Conservation (phyloP, 805 yeast genomes). For the Pichia cephalocereana region DNA sequence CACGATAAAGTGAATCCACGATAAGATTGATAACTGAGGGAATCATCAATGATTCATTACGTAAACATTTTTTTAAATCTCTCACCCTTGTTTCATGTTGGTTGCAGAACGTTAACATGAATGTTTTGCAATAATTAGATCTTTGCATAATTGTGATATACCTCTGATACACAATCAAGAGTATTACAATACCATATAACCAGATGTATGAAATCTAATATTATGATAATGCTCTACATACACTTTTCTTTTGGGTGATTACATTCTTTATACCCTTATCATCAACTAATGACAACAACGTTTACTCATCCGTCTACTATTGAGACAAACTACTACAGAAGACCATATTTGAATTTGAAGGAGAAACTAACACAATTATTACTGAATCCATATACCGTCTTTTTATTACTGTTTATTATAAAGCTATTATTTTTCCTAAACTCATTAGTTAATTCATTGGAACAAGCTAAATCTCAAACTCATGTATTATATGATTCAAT, state of each 20-base stretch:
- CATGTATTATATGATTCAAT: constrained; percentile 37
- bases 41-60: no score
- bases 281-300: not conserved
- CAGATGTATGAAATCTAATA: no score
- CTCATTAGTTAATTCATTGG: constrained; percentile 36
- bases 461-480: constrained; percentile 30
- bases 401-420: constrained; percentile 43
- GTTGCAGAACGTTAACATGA: not conserved
- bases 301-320: constrained; percentile 8
- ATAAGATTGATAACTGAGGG: no score
- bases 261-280: not conserved
- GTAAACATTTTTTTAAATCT: no score
- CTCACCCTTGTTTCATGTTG: not conserved
- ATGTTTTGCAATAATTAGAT: no score
- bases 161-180: no score
- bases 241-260: not conserved
- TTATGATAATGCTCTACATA: no score
- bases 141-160: no score
- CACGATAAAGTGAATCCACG: no score
- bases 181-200: no score
- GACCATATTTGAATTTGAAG: constrained; percentile 36
- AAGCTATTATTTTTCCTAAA: constrained; percentile 51
- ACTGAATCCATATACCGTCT: constrained; percentile 56
- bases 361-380: constrained; percentile 58
- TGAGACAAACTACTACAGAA: constrained; percentile 10